phyloP scores from a whole-genome alignment of 2,329 filamentous ascomycete species.

The Fusarium poae region DNA sequence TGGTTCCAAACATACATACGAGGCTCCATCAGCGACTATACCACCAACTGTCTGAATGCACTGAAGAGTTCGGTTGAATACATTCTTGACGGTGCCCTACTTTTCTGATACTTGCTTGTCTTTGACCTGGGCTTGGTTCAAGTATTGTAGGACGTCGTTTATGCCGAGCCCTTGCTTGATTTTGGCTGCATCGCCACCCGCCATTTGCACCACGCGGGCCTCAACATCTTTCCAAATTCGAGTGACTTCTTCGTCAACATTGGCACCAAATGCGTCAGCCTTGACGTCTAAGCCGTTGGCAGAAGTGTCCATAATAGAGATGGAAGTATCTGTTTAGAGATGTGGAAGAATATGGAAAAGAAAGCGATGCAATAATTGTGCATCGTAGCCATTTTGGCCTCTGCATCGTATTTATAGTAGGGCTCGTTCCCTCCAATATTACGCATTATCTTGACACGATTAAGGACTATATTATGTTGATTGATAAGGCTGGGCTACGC shows the following conservation, averaged over 20 bases:
- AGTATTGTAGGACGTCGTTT: neutral
- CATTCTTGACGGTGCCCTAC: neutral
- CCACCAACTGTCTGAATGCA: slow-evolving; percentile 2
- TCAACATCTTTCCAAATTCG: slow-evolving; percentile 9
- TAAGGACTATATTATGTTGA: too few relatives aligned
- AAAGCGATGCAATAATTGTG: too few relatives aligned
- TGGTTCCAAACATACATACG: neutral
- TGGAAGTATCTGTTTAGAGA: too few relatives aligned
- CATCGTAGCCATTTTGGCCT: too few relatives aligned
- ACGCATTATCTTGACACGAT: too few relatives aligned
- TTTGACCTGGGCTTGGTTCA: neutral
- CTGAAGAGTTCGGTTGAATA: neutral
- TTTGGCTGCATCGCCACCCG: neutral
- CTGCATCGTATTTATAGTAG: too few relatives aligned
- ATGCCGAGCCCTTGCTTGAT: neutral
- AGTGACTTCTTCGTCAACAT: neutral
- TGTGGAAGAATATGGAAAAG: too few relatives aligned
- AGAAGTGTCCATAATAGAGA: neutral
- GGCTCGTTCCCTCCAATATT: too few relatives aligned
- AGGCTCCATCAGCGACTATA: neutral
- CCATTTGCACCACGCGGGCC: slow-evolving; percentile 5
- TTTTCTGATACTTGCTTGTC: slow-evolving; percentile 6
- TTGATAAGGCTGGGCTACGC: neutral
- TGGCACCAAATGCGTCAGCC: neutral
- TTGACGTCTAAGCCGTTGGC: neutral